Evolutionary conservation across 306 rosid species (phyloP).

Genomic region (Lathyrus oleraceus): DNA sequence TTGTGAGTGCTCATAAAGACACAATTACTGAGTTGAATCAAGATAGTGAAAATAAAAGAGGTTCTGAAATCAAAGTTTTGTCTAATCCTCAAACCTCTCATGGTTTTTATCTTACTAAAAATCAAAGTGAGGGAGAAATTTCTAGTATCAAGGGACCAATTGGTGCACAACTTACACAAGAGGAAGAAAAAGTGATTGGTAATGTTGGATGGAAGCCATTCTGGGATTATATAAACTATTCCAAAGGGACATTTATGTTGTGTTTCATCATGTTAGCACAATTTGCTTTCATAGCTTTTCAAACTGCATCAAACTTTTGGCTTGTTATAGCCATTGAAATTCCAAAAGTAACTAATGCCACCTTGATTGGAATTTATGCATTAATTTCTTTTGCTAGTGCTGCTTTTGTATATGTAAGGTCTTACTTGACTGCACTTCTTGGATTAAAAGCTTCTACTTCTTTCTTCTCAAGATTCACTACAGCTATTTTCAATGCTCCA

Average conservation of each 20-base stretch:
- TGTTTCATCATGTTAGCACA: constrained; percentile 35
- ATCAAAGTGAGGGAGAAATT: too few species aligned
- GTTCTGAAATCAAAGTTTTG: neutral
- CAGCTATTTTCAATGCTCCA: neutral
- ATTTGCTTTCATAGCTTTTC: constrained; percentile 49
- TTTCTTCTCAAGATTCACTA: too few species aligned
- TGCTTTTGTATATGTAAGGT: constrained; percentile 46
- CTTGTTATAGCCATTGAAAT: constrained; percentile 16
- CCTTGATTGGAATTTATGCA: neutral
- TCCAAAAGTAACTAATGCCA: neutral
- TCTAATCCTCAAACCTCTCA: too few species aligned
- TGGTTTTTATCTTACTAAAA: too few species aligned
- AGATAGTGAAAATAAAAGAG: neutral
- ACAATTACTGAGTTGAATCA: constrained; percentile 40
- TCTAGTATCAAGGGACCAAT: too few species aligned
- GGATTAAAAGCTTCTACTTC: constrained; percentile 72
- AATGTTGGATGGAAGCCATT: too few species aligned
- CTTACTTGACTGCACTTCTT: constrained; percentile 43
- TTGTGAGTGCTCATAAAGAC: constrained; percentile 72
- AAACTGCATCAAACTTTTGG: constrained; percentile 62
- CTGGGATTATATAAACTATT: too few species aligned
- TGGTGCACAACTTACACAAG: too few species aligned
- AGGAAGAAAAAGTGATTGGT: too few species aligned
- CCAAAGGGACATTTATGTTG: too few species aligned
- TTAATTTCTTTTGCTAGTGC: constrained; percentile 28